Conservation (phyloP, 805 yeast genomes). For the Monosporozyma solicola region DNA sequence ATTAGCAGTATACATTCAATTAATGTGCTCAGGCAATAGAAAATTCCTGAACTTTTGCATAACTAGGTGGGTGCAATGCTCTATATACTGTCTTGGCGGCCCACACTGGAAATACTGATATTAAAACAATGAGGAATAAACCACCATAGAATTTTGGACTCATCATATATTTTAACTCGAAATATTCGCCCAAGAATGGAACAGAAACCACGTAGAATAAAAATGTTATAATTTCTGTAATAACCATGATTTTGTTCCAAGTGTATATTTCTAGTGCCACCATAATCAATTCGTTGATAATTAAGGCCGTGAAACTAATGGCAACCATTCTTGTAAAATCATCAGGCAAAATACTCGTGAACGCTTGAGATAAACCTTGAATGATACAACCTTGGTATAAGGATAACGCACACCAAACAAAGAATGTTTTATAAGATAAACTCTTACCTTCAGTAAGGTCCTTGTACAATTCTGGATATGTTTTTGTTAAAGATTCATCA, state of each 20-base stretch:
- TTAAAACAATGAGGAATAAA: conserved; percentile 47
- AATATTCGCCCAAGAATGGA: conserved; percentile 84
- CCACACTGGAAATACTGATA: conserved; percentile 88
- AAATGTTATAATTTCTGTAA: conserved; percentile 63
- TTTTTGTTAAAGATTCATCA: conserved; percentile 74
- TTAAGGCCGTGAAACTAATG: conserved; percentile 66
- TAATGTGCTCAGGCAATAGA: conserved; percentile 27
- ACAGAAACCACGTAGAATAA: conserved; percentile 59
- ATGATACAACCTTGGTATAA: conserved; percentile 85
- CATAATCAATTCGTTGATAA: conserved; percentile 85
- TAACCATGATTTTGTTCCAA: conserved; percentile 78
- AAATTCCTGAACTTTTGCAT: conserved; percentile 87
- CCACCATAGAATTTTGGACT: conserved; percentile 63
- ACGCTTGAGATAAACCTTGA: conserved; percentile 71
- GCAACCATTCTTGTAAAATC: conserved; percentile 74
- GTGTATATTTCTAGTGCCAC: conserved; percentile 85
- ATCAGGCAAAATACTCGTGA: conserved; percentile 50
- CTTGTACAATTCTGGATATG: conserved; percentile 90
- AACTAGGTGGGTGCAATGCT: conserved; percentile 82
- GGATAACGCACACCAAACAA: conserved; percentile 83
- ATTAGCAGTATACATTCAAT: background rate
- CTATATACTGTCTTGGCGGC: conserved; percentile 65
- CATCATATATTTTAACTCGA: conserved; percentile 55
- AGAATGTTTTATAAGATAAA: conserved; percentile 76
- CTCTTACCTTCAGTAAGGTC: conserved; percentile 86